Base-by-base conservation (phyloP, 164 flowering plant genomes). In the Houttuynia cordata region DNA sequence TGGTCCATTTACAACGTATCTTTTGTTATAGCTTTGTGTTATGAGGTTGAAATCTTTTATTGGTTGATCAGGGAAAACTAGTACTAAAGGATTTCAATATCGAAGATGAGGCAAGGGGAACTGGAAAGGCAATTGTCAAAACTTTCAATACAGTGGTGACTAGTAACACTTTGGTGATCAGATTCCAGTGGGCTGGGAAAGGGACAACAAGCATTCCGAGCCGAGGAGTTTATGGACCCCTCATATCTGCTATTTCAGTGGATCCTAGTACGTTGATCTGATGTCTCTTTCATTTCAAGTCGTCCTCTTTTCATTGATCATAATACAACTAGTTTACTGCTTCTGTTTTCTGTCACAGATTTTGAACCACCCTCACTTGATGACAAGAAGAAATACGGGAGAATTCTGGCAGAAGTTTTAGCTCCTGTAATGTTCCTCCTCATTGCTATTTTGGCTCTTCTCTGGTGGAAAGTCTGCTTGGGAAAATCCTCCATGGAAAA, bases 141-240 rank as follows among this genome's bases (percentile, higher is more conserved):
- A 75, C n/a, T n/a, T 83, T 83, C 61, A 73, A 58, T n/a, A 74
- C 69, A 8, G 34, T 8, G 62, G 88, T 90, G 37, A 71, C 78
- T 20, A 74, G 72, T 56, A 60, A 85, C 69, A 82, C 88, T 0
- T 55, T 87, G 62, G 75, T 81, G 74, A 81, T 89, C 55, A 91
- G 80, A 51, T 75, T 89, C 9, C 75, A 83, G 63, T 89, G 94
- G 94, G 91, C 85, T 63, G 94, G 91, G 55, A 85, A 70, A 73
- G 96, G 96, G 57, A 83, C 95, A 51, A 83, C 85, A 4, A 85
- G 84, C 58, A 84, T 87, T 40, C 97, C 97, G 5, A 13, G 17
- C 4, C 72, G 92, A 79, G 92, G 92, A 74, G 51, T 58, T 47
- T 90, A 90, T 80, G 97, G 97, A 30, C 95, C 97, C 70, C 82